Percentiles rank a stretch among this genome's conserved stretches.
These are phyloP conservation scores for Eutrema yunnanense DNA, from an alignment of 345 rosid species.

Conservation along the genomic window DNA sequence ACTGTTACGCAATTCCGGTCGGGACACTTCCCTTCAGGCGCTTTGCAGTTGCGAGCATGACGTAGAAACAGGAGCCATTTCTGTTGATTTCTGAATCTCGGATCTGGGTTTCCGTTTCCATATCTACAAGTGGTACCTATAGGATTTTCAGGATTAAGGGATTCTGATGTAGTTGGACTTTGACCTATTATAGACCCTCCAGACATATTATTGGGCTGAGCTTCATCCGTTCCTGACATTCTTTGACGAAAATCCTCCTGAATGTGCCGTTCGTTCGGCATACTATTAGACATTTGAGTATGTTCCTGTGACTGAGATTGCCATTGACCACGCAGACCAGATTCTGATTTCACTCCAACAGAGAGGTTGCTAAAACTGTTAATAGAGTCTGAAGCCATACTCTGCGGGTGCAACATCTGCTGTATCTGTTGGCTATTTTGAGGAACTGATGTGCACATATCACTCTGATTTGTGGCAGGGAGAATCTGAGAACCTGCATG, in stretches of 20 bases:
- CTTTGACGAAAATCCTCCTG: slow-evolving; percentile 80
- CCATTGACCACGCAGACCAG: slow-evolving; percentile 61
- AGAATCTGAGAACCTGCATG: slow-evolving; percentile 42
- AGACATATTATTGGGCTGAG: slow-evolving; percentile 64
- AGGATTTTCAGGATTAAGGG: slow-evolving; percentile 35
- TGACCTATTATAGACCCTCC: slow-evolving; percentile 56
- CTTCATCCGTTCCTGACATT: slow-evolving; percentile 68
- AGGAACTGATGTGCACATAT: slow-evolving; percentile 38
- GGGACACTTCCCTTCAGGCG: slow-evolving; percentile 85
- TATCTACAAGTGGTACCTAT: slow-evolving; percentile 40
- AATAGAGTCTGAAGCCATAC: slow-evolving; percentile 50
- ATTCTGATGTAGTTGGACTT: slow-evolving; percentile 38
- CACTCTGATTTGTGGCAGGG: slow-evolving; percentile 47
- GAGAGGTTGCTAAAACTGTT: slow-evolving; percentile 45
- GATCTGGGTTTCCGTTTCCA: slow-evolving; percentile 59
- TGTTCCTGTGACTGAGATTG: slow-evolving; percentile 55
- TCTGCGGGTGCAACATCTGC: slow-evolving; percentile 59
- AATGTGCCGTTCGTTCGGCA: slow-evolving; percentile 55
- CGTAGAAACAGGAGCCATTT: slow-evolving; percentile 87
- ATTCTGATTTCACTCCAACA: slow-evolving; percentile 52
- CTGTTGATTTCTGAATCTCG: slow-evolving; percentile 68
- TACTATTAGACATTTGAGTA: slow-evolving; percentile 40
- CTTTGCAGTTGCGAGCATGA: slow-evolving; percentile 83
- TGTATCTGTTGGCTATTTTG: slow-evolving; percentile 68
- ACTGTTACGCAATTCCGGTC: slow-evolving; percentile 57